Conservation (phyloP, 1,284 basidiomycete species). For the Athelia sp. region DNA sequence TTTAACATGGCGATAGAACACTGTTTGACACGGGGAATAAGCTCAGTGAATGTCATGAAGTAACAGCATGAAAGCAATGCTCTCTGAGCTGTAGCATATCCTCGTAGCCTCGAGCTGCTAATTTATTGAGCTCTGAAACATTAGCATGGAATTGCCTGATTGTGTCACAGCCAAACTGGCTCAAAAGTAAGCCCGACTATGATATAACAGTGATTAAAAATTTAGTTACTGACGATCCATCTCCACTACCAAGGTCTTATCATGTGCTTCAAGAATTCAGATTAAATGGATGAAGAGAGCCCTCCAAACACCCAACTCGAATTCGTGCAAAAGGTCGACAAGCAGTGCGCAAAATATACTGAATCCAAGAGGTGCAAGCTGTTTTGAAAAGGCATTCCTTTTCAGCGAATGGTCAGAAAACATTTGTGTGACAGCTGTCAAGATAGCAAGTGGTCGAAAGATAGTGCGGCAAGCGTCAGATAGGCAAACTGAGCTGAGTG, state of each 20-base stretch:
- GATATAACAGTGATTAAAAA: too few relatives aligned
- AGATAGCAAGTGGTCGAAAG: too few relatives aligned
- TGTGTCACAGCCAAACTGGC: slow-evolving; percentile 14
- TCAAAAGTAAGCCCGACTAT: too few relatives aligned
- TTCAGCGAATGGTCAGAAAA: too few relatives aligned
- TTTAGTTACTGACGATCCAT: slow-evolving; percentile 10
- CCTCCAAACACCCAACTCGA: slow-evolving; percentile 23
- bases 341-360: slow-evolving; percentile 15
- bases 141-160: slow-evolving; percentile 18
- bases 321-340: slow-evolving; percentile 21
- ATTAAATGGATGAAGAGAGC: slow-evolving; percentile 20
- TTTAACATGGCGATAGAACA: slow-evolving; percentile 33
- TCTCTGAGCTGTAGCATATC: slow-evolving; percentile 20
- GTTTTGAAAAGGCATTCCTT: slow-evolving; percentile 17
- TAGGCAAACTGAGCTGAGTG: too few relatives aligned
- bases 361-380: slow-evolving; percentile 7
- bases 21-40: too few relatives aligned
- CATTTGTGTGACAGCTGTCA: too few relatives aligned
- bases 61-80: not conserved
- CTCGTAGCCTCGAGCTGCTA: slow-evolving; percentile 21
- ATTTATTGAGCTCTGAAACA: slow-evolving; percentile 14
- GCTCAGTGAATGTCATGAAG: too few relatives aligned
- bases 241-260: slow-evolving; percentile 1
- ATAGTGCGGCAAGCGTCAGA: too few relatives aligned
- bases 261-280: slow-evolving; percentile 16